Percentiles rank a stretch among this genome's conserved stretches.
Evolutionary conservation across 2,329 filamentous ascomycete species (phyloP).

Genomic region (Coniella vitis): DNA sequence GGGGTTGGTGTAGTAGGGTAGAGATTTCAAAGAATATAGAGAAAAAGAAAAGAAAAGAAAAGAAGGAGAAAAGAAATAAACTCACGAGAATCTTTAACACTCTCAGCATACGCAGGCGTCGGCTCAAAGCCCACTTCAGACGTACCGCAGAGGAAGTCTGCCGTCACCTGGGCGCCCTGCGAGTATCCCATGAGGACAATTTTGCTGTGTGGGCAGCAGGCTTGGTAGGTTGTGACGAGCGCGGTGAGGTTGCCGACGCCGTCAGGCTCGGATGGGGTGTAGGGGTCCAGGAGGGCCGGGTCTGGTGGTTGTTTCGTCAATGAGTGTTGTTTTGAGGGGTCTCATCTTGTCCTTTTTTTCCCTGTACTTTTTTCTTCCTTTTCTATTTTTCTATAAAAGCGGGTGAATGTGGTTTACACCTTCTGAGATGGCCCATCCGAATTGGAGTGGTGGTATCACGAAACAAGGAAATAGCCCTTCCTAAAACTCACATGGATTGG

Average conservation of each 20-base stretch:
- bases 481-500: conserved; percentile 22
- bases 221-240: conserved; percentile 24
- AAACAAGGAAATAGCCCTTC: no score
- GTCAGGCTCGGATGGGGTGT: conserved; percentile 22
- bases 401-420: no score
- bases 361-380: no score
- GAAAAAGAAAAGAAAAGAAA: background rate
- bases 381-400: no score
- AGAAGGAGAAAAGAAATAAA: background rate
- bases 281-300: conserved; percentile 23
- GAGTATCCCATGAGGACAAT: conserved; percentile 31
- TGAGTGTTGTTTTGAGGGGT: background rate
- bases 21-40: no score
- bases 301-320: conserved; percentile 1
- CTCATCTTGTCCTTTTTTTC: background rate
- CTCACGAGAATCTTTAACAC: conserved; percentile 15
- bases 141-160: conserved; percentile 25
- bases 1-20: no score
- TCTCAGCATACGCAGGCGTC: conserved; percentile 13
- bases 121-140: conserved; percentile 17
- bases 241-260: conserved; percentile 26
- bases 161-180: conserved; percentile 23
- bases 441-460: no score
- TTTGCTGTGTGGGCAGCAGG: conserved; percentile 23
- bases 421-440: no score